Evolutionary conservation across 176 grass and related monocot species (phyloP).

Genomic region (Luzula sylvatica): DNA sequence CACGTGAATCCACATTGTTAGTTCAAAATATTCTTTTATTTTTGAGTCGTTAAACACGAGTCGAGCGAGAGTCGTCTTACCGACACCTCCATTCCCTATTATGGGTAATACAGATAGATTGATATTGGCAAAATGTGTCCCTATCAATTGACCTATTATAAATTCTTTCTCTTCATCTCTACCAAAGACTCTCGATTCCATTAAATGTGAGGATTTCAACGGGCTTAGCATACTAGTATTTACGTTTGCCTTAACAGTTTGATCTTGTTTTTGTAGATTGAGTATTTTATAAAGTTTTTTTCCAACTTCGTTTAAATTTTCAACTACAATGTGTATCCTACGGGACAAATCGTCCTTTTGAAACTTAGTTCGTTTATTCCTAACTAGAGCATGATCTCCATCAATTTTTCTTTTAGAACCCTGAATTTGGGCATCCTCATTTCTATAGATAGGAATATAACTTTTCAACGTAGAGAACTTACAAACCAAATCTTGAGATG

Average conservation of each 20-base stretch:
- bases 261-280: neutral
- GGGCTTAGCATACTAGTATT: too few relatives aligned
- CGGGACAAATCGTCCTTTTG: neutral
- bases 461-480: neutral
- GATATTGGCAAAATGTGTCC: neutral
- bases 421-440: neutral
- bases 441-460: neutral
- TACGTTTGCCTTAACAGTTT: too few relatives aligned
- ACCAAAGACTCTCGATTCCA: constrained; percentile 13
- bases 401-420: neutral
- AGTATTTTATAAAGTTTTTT: neutral
- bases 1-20: constrained; percentile 23
- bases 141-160: constrained; percentile 10
- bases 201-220: constrained; percentile 11
- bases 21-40: constrained; percentile 9
- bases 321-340: constrained; percentile 1
- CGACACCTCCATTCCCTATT: constrained; percentile 30
- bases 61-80: constrained; percentile 24
- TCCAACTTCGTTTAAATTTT: neutral
- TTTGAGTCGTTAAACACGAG: constrained; percentile 9
- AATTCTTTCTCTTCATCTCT: constrained; percentile 18
- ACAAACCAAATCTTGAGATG: too few relatives aligned
- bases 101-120: constrained; percentile 8
- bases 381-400: constrained; percentile 2
- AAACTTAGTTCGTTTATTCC: neutral